Base-by-base conservation (phyloP, 176 grass and related monocot genomes). In the Oryza meridionalis region DNA sequence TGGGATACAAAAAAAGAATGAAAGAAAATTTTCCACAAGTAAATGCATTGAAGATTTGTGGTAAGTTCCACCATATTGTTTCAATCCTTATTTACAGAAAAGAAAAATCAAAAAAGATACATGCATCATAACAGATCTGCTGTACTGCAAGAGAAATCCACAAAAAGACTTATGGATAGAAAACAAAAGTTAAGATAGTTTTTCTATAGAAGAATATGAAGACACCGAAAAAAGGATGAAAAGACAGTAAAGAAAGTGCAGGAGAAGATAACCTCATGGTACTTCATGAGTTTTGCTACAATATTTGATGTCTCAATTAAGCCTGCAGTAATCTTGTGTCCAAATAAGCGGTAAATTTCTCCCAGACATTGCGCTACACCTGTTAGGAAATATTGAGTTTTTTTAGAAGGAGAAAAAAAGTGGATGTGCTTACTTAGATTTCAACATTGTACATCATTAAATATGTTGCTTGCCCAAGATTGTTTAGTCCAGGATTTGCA, bases 271-370 rank as follows among this genome's bases (percentile, higher is more conserved):
- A 98, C 95, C 95, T 98, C 96, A 65, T 91, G 78, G 81, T 87
- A 98, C 67, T 98, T 98, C 93, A 98, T 98, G 33, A 95, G 78
- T 82, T 95, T 98, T 73, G 91, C 91, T 78, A 87, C 91, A 84
- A 95, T 92, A 69, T 73, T 95, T 88, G 91, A 83, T 84, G 96
- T 98, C 83, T 98, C 96, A 32, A 91, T 80, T 81, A 98, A 81
- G 67, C 96, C 96, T 83, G 93, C 83, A 73, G 93, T 98, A 86
- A 98, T 95, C 85, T 82, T 95, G 77, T 77, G 85, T 12, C 96
- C 96, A 31, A 98, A 98, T 69, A 94, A 88, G 51, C 75, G 83
- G 73, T 98, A 98, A 77, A 98, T 82, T 85, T 98, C 88, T 45
- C 96, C 96, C 63, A 95, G 81, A 87, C 96, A 98, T 65, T 93